Evolutionary conservation across 2,329 filamentous ascomycete genomes (phyloP).

Genomic region (Daldinia sp.): DNA sequence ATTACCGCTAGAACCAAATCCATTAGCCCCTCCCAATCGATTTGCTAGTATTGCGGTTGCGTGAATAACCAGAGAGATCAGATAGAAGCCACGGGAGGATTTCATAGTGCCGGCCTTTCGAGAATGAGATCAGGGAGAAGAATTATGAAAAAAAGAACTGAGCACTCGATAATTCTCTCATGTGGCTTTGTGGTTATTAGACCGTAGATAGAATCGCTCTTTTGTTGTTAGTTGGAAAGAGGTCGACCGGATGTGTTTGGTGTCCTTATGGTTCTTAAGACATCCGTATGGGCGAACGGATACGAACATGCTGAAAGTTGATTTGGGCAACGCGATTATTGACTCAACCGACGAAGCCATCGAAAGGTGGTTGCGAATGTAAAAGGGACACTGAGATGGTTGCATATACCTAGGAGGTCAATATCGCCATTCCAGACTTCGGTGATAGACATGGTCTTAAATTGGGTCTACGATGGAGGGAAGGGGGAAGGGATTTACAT

Average conservation of each 20-base stretch:
- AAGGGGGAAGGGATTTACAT: not conserved
- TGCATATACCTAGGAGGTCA: constrained; percentile 1
- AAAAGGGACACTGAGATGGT: constrained; percentile 23
- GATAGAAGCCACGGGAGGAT: constrained; percentile 12
- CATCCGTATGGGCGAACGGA: constrained; percentile 1
- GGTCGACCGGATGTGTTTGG: constrained; percentile 1
- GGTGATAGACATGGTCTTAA: not conserved
- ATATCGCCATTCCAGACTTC: constrained; percentile 7
- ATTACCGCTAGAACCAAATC: not conserved
- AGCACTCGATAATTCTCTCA: constrained; percentile 18
- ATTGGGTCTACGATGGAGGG: not conserved
- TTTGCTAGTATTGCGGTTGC: constrained; percentile 3
- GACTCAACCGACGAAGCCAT: constrained; percentile 3
- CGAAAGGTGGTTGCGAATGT: constrained; percentile 25
- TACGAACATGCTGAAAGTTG: not conserved
- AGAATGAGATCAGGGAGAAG: constrained; percentile 9
- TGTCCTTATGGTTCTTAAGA: constrained; percentile 24
- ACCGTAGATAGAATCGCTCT: not conserved
- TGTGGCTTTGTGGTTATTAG: constrained; percentile 18
- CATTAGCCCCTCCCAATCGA: constrained; percentile 15
- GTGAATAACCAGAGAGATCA: constrained; percentile 13
- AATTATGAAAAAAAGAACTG: constrained; percentile 16
- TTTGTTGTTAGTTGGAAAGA: constrained; percentile 8
- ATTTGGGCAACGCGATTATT: constrained; percentile 24
- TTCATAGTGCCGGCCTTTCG: constrained; percentile 27